Evolutionary conservation across 257 asterid genomes (phyloP), one percentile per base, ranked within the genome.

Genomic region (Solanum arcanum): DNA sequence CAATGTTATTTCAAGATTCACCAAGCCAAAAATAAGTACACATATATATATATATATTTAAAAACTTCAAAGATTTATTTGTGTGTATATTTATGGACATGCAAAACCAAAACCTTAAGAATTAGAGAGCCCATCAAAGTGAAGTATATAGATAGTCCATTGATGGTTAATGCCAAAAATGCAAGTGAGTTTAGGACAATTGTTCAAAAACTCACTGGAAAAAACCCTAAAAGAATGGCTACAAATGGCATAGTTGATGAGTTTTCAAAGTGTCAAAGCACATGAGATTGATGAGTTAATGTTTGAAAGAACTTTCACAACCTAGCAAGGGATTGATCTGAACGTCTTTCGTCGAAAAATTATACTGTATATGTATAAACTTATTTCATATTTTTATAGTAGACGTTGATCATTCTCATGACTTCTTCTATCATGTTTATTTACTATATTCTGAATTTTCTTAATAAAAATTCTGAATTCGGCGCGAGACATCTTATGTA

Each of bases 151-250:
- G 87, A 88, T 14, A 88, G 87, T 29, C 91, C 91, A 18, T 86
- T 89, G 29, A 35, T 39, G 85, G 87, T 90, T 9, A 89, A 83
- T 77, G 90, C 92, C 23, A 87, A 84, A 70, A 86, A 66, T 86
- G 88, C 91, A 23, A 25, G 46, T 12, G 91, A 90, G 84, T 90
- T 90, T 52, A 86, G 90, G 60, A 12, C 89, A 3, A 90, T 90
- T 35, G 92, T 90, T 83, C 92, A 90, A 86, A 82, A 89, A 69
- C 87, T 89, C 74, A 89, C 91, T 0, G 92, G 92, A 33, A 88
- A 86, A 86, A 86, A 6, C 39, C 83, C 83, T 77, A 12, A 74
- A 39, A 11, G 39, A 74, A 74, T 39, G 52, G 20, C 52, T 2
- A 37, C 31, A 12, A 44, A 12, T 21, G 82, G 49, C 31, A 74